Base-by-base conservation (phyloP, 2,329 filamentous ascomycete species). In the Xylaria sp. region DNA sequence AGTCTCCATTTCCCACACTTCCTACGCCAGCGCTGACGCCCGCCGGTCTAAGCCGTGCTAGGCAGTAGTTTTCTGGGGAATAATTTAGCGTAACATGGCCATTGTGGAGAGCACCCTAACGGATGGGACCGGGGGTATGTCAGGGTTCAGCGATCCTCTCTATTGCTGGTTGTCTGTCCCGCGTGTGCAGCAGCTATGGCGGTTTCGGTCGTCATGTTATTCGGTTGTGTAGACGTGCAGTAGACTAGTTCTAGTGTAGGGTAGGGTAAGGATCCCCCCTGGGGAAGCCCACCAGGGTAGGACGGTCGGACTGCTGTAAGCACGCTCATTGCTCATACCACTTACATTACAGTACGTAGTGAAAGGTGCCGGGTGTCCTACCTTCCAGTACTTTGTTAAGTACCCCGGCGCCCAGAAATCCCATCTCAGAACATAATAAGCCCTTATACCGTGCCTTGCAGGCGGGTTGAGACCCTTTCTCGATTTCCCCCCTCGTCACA, bases 371-470 rank as follows among this genome's bases (percentile, higher is more conserved):
- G 36, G 55, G 55, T 43, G 18, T 30, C 39, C 53, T 56, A 34
- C 50, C 18, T n/a, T n/a, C 18, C n/a, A 23, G n/a, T 23, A 55
- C 34, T 64, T 39, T 59, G 46, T 64, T 60, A 52, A 62, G 48
- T 34, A 48, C 50, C 50, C 50, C 15, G 46, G 30, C n/a, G 53
- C 34, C 32, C 53, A 56, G 66, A 65, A 61, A 68, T 71, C 67
- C 68, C 68, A 64, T 72, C 70, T 67, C 70, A 71, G 72, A 74
- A 74, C 66, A 76, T 74, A 75, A 75, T 75, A 76, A 75, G 71
- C 72, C 75, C 71, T 55, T 71, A 65, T 71, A 72, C 70, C 69
- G 75, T 76, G 75, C 73, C 73, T 76, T 76, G 73, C 74, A 76
- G 72, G 65, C 56, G 60, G 62, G 46, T 67, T 58, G 52, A 60